phyloP scores from a whole-genome alignment of 176 grass and related monocot species.

The Oryza glumipatula region DNA sequence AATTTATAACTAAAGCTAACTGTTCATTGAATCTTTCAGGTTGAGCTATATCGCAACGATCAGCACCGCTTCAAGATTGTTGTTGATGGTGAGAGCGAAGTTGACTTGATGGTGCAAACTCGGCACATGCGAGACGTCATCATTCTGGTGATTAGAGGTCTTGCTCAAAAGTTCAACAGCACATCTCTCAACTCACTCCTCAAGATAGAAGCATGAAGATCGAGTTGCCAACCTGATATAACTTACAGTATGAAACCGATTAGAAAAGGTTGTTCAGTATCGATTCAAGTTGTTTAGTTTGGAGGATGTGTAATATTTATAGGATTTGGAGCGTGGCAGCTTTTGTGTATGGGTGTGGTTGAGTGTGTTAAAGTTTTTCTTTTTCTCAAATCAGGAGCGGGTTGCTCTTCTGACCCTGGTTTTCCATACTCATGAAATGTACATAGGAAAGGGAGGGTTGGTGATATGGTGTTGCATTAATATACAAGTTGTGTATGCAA shows the following conservation, averaged over 20 bases:
- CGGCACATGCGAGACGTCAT: conserved; percentile 73
- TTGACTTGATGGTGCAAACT: conserved; percentile 88
- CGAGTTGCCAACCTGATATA: background rate
- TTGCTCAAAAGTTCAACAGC: conserved; percentile 94
- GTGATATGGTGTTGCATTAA: conserved; percentile 27
- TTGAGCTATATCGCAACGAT: conserved; percentile 82
- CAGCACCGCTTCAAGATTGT: conserved; percentile 95
- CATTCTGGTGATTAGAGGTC: conserved; percentile 82
- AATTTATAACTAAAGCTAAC: background rate
- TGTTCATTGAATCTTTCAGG: conserved; percentile 53
- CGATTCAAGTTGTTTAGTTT: conserved; percentile 16
- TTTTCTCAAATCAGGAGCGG: conserved; percentile 16
- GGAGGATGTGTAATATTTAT: conserved; percentile 42
- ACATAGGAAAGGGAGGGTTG: conserved; percentile 36
- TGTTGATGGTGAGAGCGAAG: conserved; percentile 71
- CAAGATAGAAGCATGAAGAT: conserved; percentile 70
- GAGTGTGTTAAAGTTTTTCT: conserved; percentile 1
- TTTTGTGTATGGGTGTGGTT: conserved; percentile 16
- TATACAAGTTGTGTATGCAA: conserved; percentile 26
- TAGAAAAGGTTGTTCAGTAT: conserved; percentile 4
- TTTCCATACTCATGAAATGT: conserved; percentile 44
- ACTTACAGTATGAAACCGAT: background rate
- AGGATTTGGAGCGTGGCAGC: conserved; percentile 44
- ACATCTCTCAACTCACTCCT: conserved; percentile 94
- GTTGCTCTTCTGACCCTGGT: conserved; percentile 2